Evolutionary conservation across 2,329 filamentous ascomycete genomes (phyloP).

Genomic region (Biscogniauxia mediterranea): DNA sequence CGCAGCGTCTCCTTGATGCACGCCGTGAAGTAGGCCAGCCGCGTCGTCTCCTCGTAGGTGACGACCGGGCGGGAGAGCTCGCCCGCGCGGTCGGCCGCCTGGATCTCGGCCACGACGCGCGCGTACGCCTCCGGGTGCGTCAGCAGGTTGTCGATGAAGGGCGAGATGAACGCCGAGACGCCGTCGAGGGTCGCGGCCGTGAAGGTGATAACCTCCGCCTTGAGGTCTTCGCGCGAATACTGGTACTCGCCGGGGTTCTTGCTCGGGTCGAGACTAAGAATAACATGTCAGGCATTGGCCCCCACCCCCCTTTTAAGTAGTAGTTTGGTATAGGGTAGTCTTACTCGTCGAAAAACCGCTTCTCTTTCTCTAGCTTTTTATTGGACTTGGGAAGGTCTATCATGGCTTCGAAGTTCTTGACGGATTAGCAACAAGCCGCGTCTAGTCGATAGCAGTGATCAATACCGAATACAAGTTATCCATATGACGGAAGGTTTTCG

Average conservation of each 20-base stretch:
- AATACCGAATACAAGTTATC: not conserved
- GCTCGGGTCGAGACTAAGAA: not conserved
- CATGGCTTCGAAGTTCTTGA: not conserved
- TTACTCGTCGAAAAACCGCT: not conserved
- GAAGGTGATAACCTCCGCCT: not conserved
- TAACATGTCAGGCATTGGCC: not conserved
- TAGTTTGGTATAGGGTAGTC: not conserved
- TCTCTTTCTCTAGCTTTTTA: not conserved
- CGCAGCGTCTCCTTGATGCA: constrained; percentile 7
- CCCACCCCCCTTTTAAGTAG: too few species aligned
- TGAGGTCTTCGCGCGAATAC: not conserved
- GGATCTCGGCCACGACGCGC: constrained; percentile 4
- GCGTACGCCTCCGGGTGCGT: constrained; percentile 2
- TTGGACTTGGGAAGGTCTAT: not conserved
- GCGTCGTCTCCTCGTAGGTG: constrained; percentile 1
- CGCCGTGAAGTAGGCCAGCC: not conserved
- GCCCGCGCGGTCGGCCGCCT: constrained; percentile 1
- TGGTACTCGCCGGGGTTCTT: not conserved
- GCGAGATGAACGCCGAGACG: not conserved
- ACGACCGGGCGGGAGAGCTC: constrained; percentile 3
- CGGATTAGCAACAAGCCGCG: not conserved
- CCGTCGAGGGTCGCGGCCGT: not conserved
- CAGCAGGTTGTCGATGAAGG: not conserved
- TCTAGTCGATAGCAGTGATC: not conserved
- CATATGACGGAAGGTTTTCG: not conserved